Conservation (phyloP, 768 basidiomycete genomes). For the Mycena leptocephala region DNA sequence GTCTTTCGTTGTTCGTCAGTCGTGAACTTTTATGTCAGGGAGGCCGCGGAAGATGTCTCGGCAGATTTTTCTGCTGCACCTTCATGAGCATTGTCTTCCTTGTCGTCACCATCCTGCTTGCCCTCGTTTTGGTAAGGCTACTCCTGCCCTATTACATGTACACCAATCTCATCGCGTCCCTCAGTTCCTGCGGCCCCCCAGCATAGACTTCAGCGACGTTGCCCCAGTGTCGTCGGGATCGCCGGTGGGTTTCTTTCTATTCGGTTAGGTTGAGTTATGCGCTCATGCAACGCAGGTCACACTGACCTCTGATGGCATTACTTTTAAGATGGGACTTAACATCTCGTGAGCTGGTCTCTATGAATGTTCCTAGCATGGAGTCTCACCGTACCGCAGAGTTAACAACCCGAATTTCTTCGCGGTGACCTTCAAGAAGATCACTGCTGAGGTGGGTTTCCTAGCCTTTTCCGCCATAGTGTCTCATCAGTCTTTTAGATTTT, state of each 20-base stretch:
- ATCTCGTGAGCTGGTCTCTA: conserved; percentile 68
- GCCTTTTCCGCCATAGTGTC: neutral
- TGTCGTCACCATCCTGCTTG: conserved; percentile 74
- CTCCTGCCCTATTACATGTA: neutral
- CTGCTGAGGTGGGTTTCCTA: conserved; percentile 65
- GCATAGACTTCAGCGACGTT: conserved; percentile 71
- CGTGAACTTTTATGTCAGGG: conserved; percentile 59
- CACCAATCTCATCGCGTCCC: conserved; percentile 4
- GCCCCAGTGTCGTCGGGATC: conserved; percentile 58
- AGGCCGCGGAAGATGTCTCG: conserved; percentile 70
- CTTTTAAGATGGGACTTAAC: conserved; percentile 74
- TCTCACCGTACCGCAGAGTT: conserved; percentile 64
- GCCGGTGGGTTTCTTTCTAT: conserved; percentile 57
- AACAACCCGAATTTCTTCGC: conserved; percentile 88
- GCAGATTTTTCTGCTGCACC: conserved; percentile 85
- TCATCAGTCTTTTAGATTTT: conserved; percentile 63
- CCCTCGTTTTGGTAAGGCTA: conserved; percentile 76
- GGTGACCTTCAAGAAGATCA: conserved; percentile 76
- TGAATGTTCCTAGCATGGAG: neutral
- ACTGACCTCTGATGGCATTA: conserved; percentile 64
- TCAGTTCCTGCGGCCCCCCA: conserved; percentile 87
- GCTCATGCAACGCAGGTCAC: conserved; percentile 43
- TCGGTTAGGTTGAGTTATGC: neutral
- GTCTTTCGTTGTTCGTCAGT: neutral
- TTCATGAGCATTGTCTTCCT: conserved; percentile 78